A percentile compares a stretch with the other conserved stretches of the same genome.
These are phyloP conservation scores for Ophiostoma quercus DNA, from an alignment of 2,329 filamentous ascomycete species.

Conservation along the genomic window DNA sequence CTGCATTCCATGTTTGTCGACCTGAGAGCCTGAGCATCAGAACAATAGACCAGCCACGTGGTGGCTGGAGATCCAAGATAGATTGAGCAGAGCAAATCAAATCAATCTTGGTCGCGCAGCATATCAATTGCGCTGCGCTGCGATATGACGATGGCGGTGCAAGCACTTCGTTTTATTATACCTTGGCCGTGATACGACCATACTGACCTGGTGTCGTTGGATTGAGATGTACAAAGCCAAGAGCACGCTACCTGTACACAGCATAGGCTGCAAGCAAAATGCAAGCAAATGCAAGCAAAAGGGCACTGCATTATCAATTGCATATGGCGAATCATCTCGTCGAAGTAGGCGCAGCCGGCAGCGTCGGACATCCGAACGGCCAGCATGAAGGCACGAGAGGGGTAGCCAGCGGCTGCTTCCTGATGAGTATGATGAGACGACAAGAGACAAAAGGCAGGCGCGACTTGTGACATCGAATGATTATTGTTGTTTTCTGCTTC, in stretches of 20 bases:
- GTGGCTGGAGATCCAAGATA: background rate
- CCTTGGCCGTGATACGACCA: background rate
- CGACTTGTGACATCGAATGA: background rate
- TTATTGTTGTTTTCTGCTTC: background rate
- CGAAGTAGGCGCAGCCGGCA: background rate
- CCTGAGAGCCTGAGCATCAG: background rate
- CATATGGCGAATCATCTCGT: background rate
- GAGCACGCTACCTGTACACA: background rate
- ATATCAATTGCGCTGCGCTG: background rate
- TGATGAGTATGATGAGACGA: background rate
- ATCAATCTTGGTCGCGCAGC: background rate
- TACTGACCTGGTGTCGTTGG: background rate
- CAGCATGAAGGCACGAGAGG: background rate
- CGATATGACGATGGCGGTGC: background rate
- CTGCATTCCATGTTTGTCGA: background rate
- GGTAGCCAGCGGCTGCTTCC: background rate
- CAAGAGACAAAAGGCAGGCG: background rate
- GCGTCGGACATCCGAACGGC: slow-evolving; percentile 8
- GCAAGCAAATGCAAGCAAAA: background rate
- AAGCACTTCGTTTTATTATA: background rate
- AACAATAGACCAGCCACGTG: background rate
- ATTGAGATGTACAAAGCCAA: background rate
- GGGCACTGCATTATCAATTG: background rate
- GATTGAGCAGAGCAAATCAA: background rate
- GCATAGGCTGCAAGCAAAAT: background rate